A percentile compares a stretch with the other conserved stretches of the same genome.
Evolutionary conservation across 768 basidiomycete genomes (phyloP).

Genomic region (Mycena sanguinolenta): DNA sequence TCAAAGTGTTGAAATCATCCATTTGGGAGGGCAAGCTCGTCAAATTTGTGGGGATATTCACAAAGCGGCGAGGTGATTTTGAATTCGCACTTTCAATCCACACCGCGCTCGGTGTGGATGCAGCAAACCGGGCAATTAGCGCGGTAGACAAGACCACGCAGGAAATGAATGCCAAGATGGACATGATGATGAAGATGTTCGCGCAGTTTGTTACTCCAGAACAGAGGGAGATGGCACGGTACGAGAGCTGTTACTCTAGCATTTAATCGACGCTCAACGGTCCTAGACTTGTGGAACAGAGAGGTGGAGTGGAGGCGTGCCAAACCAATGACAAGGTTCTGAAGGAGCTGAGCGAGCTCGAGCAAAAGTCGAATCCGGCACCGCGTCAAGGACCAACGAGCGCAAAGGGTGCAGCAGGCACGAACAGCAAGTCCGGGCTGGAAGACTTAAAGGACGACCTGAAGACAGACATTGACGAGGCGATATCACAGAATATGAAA

Average conservation of each 20-base stretch:
- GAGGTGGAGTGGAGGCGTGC: slow-evolving; percentile 39
- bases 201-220: slow-evolving; percentile 39
- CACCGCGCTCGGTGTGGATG: slow-evolving; percentile 44
- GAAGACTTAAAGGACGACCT: slow-evolving; percentile 42
- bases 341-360: slow-evolving; percentile 35
- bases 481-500: slow-evolving; percentile 46
- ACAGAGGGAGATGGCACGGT: slow-evolving; percentile 41
- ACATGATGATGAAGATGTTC: slow-evolving; percentile 45
- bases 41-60: slow-evolving; percentile 41
- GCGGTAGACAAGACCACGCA: slow-evolving; percentile 36
- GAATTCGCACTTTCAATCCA: slow-evolving; percentile 47
- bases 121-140: slow-evolving; percentile 33
- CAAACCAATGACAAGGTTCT: slow-evolving; percentile 36
- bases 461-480: slow-evolving; percentile 41
- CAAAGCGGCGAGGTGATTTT: slow-evolving; percentile 45
- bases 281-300: slow-evolving; percentile 35
- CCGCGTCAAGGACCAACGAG: slow-evolving; percentile 29
- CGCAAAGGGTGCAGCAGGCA: slow-evolving; percentile 27
- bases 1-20: slow-evolving; percentile 48
- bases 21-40: slow-evolving; percentile 47
- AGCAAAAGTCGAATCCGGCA: slow-evolving; percentile 12
- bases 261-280: background rate
- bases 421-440: slow-evolving; percentile 27
- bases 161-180: slow-evolving; percentile 37
- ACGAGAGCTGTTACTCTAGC: slow-evolving; percentile 33